A percentile compares a stretch with the other conserved stretches of the same genome.
Evolutionary conservation across 208 protist species (phyloP).

Genomic region (Wallacemonas sp.): DNA sequence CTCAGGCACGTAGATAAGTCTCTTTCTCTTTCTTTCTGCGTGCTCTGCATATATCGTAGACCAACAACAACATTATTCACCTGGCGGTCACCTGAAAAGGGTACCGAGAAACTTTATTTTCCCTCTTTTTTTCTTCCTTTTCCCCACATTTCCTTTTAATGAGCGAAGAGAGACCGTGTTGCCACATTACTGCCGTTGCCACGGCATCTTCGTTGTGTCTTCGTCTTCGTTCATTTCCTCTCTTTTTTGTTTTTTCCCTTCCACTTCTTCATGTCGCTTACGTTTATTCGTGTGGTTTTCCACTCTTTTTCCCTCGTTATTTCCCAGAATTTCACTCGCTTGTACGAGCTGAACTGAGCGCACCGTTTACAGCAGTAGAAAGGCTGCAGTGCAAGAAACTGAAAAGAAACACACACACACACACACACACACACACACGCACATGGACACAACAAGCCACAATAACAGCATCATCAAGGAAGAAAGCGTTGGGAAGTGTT

Average conservation of each 20-base stretch:
- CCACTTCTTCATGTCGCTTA: neutral
- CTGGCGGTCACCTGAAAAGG: neutral
- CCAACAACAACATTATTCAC: neutral
- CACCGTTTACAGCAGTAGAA: no score
- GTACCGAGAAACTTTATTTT: neutral
- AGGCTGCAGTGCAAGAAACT: no score
- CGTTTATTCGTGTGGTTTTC: neutral
- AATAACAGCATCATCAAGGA: no score
- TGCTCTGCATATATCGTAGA: neutral
- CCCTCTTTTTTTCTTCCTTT: conserved; percentile 17
- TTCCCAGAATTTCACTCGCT: neutral
- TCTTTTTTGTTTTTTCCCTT: conserved; percentile 4
- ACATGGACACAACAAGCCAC: no score
- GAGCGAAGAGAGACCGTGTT: no score
- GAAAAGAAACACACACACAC: no score
- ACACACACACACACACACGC: no score
- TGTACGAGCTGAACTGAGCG: neutral
- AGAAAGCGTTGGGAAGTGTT: neutral
- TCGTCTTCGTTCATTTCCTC: conserved; percentile 12
- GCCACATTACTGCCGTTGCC: no score
- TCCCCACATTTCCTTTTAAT: neutral
- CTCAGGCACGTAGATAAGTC: no score
- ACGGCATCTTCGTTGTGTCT: neutral
- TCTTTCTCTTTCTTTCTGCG: neutral
- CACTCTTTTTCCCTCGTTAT: neutral